A percentile compares a stretch with the other conserved stretches of the same genome.
These are phyloP conservation scores for Microbotryum violaceum DNA, from an alignment of 1,284 basidiomycete genomes.

Conservation along the genomic window DNA sequence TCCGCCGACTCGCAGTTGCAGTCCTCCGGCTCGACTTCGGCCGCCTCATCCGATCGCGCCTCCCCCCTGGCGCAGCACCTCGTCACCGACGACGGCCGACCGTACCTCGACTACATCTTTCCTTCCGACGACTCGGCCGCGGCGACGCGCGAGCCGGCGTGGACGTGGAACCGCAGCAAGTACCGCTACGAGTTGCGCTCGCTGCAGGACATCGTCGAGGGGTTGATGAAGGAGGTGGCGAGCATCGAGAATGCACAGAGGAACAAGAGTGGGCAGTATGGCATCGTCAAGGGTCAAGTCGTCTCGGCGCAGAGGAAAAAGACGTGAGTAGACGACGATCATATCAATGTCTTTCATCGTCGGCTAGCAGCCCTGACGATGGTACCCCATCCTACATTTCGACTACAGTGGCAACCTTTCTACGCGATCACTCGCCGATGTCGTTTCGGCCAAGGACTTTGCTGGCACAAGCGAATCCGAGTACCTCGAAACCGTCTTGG, in stretches of 20 bases:
- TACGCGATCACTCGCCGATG: constrained; percentile 72
- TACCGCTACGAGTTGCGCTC: constrained; percentile 29
- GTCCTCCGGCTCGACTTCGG: background rate
- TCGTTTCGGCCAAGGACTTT: constrained; percentile 76
- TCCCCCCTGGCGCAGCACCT: constrained; percentile 45
- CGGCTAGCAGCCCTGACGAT: background rate
- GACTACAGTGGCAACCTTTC: constrained; percentile 84
- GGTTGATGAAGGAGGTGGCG: constrained; percentile 29
- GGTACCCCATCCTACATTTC: background rate
- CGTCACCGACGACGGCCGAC: constrained; percentile 34
- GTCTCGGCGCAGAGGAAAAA: constrained; percentile 92
- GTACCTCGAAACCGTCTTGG: constrained; percentile 84
- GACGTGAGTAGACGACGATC: constrained; percentile 52
- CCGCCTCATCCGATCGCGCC: constrained; percentile 10
- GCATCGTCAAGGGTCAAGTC: constrained; percentile 85
- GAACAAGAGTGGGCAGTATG: constrained; percentile 83
- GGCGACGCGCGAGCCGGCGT: constrained; percentile 3
- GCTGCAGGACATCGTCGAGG: constrained; percentile 32
- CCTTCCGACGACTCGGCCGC: constrained; percentile 1
- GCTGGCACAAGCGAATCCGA: constrained; percentile 69
- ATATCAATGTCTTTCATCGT: background rate
- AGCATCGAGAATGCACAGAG: constrained; percentile 44
- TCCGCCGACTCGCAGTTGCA: constrained; percentile 2
- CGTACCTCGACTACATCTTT: constrained; percentile 31
- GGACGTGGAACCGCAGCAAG: constrained; percentile 35